Evolutionary conservation across 345 rosid species (phyloP).

Genomic region (Rhodomyrtus tomentosa): DNA sequence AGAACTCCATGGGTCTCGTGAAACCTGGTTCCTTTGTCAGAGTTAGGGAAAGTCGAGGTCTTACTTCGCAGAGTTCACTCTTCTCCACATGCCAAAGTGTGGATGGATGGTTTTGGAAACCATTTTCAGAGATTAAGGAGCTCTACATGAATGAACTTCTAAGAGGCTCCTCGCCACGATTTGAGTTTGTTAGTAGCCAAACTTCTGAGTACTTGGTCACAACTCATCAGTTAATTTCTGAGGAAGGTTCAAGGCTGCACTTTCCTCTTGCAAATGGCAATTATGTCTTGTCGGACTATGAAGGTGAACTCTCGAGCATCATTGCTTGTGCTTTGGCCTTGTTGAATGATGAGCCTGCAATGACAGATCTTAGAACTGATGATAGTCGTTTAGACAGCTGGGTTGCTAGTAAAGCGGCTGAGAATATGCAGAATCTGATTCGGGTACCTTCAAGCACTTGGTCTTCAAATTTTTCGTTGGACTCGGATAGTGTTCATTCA

Average conservation of each 20-base stretch:
- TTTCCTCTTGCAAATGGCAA: slow-evolving; percentile 42
- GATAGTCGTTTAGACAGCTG: slow-evolving; percentile 20
- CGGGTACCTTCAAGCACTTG: slow-evolving; percentile 30
- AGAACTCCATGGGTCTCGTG: slow-evolving; percentile 11
- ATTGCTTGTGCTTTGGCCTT: slow-evolving; percentile 80
- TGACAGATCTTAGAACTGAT: slow-evolving; percentile 10
- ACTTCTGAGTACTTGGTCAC: slow-evolving; percentile 29
- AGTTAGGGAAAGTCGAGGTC: slow-evolving; percentile 7
- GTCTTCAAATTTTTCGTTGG: slow-evolving; percentile 49
- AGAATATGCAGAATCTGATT: slow-evolving; percentile 11
- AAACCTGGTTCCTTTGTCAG: slow-evolving; percentile 4
- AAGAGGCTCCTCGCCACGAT: slow-evolving; percentile 46
- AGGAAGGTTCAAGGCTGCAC: slow-evolving; percentile 73
- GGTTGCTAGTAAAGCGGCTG: slow-evolving; percentile 14
- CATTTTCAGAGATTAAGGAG: slow-evolving; percentile 54
- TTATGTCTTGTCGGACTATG: slow-evolving; percentile 65
- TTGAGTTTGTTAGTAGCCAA: slow-evolving; percentile 27
- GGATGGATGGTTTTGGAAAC: slow-evolving; percentile 79
- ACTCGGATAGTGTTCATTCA: slow-evolving; percentile 34
- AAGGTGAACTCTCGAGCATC: slow-evolving; percentile 83
- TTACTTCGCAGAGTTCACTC: slow-evolving; percentile 19
- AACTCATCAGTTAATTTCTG: slow-evolving; percentile 43
- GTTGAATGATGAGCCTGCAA: slow-evolving; percentile 24
- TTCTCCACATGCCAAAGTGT: slow-evolving; percentile 28
- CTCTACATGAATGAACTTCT: slow-evolving; percentile 42